Evolutionary conservation across 2,329 filamentous ascomycete species (phyloP), one percentile per base, ranked within the genome.

Genomic region (Chaetomium strumarium): DNA sequence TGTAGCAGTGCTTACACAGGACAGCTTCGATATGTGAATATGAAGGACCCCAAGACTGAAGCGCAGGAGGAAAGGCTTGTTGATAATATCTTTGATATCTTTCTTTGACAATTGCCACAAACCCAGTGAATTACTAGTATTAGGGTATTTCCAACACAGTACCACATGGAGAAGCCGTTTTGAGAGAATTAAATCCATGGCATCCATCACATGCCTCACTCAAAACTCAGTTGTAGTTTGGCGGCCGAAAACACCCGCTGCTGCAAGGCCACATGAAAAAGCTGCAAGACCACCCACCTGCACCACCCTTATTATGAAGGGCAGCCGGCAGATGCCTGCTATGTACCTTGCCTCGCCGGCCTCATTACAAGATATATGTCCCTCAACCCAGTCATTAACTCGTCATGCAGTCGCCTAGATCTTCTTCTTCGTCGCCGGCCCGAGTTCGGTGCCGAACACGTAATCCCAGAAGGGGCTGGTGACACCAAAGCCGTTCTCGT

Each of bases 401-500:
- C 47, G 19, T 52, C 30, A 29, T 13, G 8, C 48, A 33, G 48
- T 36, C 34, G 10, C 16, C 38, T 48, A 47, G 34, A 17, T 42
- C 45, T 55, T 52, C 51, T 58, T 54, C 52, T 68, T 64, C 68
- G 73, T 74, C 53, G 73, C 74, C 53, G 68, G 63, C 24, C 50
- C 55, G 16, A 99, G 76, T 72, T 95, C 86, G 1, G 93, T 99
- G 60, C 90, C 90, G 67, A 99, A 99, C 7, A 99, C 73, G 46
- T 74, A 75, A 69, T 99, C 93, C 93, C 93, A 99, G 77, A 99
- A 96, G 60, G 85, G 84, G 76, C 87, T 96, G 31, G 92, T 96
- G 47, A 99, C 92, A 52, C 93, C 93, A 63, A 97, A 99, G 48
- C 93, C 93, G 60, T 96, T 92, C 71, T 99, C 88, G 68, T 95